These are phyloP conservation scores for Backusella tarrabulga DNA, from an alignment of 192 early-diverging fungal species.

Conservation along the genomic window DNA sequence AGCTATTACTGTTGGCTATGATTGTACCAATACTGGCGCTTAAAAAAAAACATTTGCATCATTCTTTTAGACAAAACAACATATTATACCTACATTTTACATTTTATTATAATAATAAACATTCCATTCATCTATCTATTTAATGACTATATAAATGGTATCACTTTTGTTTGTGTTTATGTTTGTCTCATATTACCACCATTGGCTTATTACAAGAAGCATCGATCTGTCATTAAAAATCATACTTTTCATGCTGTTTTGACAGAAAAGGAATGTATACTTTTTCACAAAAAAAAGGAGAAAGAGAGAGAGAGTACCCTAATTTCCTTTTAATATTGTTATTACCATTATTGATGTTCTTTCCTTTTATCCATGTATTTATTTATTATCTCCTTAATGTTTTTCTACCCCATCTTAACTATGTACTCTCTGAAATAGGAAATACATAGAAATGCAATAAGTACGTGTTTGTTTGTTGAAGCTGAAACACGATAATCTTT, in stretches of 20 bases:
- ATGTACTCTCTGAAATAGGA: too few relatives aligned
- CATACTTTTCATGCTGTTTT: background rate
- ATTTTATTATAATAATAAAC: background rate
- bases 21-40: conserved; percentile 31
- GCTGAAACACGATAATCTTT: background rate
- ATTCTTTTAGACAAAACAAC: background rate
- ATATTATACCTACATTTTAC: background rate
- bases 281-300: background rate
- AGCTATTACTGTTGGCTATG: background rate
- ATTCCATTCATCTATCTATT: background rate
- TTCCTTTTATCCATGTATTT: background rate
- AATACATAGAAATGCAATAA: background rate
- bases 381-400: background rate
- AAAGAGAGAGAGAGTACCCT: background rate
- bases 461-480: background rate
- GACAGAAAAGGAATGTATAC: background rate
- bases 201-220: background rate
- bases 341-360: background rate
- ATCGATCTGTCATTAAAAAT: background rate
- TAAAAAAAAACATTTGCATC: conserved; percentile 14
- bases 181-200: background rate
- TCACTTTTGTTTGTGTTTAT: too few relatives aligned
- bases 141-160: too few relatives aligned
- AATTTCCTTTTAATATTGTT: background rate
- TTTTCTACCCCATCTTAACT: too few relatives aligned